Evolutionary conservation across 495 filamentous ascomycete species (phyloP), one percentile per base, ranked within the genome.

Genomic region (Neurospora sp.): DNA sequence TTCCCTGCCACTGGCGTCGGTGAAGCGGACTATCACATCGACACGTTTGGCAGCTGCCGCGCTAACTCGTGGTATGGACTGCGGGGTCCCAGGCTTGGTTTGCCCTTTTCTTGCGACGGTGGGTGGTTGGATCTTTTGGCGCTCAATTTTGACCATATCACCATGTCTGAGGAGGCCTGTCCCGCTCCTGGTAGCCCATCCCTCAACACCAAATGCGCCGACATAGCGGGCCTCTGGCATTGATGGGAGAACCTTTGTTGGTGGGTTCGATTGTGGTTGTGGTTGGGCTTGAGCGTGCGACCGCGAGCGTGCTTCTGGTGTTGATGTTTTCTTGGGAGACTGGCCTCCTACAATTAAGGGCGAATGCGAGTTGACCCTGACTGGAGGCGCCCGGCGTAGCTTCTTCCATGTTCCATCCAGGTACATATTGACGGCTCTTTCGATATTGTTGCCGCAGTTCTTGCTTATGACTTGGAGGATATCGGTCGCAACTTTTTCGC

Each of bases 21-120:
- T 97, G 79, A 99, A 98, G 19, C 96, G 90, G n/a, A 98, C 96
- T 69, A 99, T 86, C 40, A 97, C 90, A 81, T 99, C 96, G 36
- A 87, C 85, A 15, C 82, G 87, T 85, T 77, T 92, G 82, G 77
- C 85, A 72, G 82, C 81, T n/a, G 85, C 84, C 66, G 81, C 78
- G 75, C 81, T 83, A 73, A 80, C 42, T 75, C 83, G 83, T 9
- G 75, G 74, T 1, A 78, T 59, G 4, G 78, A 70, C 39, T 81
- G 76, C 9, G 73, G 71, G n/a, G 73, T 70, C 1, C 80, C 80
- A 6, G 78, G 77, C 69, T 79, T 80, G 71, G 78, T 43, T 84
- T 87, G 85, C 75, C 77, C 76, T 83, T 89, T 84, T 76, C 85
- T 72, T 78, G 85, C 71, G 82, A 81, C 84, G 39, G 86, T 90